These are phyloP conservation scores for Raphidocelis subcapitata DNA, from an alignment of 139 green algal genomes.

Conservation along the genomic window DNA sequence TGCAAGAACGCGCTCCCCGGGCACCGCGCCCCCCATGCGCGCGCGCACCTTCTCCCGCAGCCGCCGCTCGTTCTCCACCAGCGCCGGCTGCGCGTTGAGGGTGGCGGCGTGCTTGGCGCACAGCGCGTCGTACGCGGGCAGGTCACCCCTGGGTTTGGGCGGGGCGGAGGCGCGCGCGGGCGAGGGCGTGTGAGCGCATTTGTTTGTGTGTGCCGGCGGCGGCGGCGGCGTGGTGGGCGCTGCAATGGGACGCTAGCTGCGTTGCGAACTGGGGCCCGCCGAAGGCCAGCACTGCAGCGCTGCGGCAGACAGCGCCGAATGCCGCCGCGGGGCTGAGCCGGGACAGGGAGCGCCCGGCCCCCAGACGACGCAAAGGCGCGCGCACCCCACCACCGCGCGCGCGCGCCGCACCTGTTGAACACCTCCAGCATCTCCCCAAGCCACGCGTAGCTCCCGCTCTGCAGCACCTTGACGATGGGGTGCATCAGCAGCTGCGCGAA, in stretches of 20 bases:
- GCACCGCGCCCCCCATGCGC: no score
- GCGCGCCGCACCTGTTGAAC: conserved; percentile 59
- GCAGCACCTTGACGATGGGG: conserved; percentile 84
- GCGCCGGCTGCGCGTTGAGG: conserved; percentile 90
- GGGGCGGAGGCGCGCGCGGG: background rate
- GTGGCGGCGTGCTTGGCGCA: conserved; percentile 70
- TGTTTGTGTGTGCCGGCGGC: conserved; percentile 10
- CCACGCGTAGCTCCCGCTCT: conserved; percentile 72
- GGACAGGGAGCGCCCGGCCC: no score
- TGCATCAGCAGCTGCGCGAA: conserved; percentile 98
- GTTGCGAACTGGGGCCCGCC: no score
- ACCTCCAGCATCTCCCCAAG: conserved; percentile 84
- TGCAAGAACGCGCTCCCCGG: no score
- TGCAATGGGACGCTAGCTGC: no score
- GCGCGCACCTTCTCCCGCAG: conserved; percentile 88
- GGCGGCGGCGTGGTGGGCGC: no score
- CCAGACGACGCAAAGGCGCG: no score
- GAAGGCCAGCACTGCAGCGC: no score
- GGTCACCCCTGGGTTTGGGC: conserved; percentile 62
- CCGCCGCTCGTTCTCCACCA: conserved; percentile 86
- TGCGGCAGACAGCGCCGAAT: no score
- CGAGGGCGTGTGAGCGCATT: background rate
- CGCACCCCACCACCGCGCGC: no score
- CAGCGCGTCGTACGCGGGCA: conserved; percentile 89
- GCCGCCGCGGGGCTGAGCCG: no score